Base-by-base conservation (phyloP, 140 eudicot genomes). In the Oenanthe javanica region DNA sequence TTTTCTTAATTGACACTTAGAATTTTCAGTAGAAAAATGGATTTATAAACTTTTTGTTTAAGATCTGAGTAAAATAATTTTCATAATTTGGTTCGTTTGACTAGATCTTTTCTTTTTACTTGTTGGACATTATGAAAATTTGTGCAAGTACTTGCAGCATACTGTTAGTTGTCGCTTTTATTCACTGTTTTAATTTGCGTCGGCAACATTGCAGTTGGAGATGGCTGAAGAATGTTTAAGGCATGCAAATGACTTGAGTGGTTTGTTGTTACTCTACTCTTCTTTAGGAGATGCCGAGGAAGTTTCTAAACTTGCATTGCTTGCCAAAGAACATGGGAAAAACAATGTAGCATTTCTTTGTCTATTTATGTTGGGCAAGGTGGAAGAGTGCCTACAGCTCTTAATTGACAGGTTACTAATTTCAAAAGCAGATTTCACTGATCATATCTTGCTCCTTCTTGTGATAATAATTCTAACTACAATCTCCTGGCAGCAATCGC, bases 291-390 rank as follows among this genome's bases (percentile, higher is more conserved):
- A 91, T 85, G 94, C 92, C 55, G 92, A 88, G 43, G 97, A 90
- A 67, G 87, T 91, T 69, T 79, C 82, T 48, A 85, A 86, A 59
- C 97, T 91, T 85, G 94, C 94, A 75, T 64, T 84, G 70, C 86
- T 84, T 73, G 94, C 94, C 77, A 89, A 86, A 83, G 92, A 89
- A 74, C 85, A 79, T 73, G 94, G 97, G 54, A 91, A 91, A 82
- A 91, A 91, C 87, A 91, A 91, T 80, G 97, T 91, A 57, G 89
- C 97, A 46, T 91, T 89, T 81, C 92, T 87, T 77, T 89, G 97
- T 87, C 81, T 91, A 14, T 91, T 88, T 77, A 88, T 86, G 91
- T 83, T 91, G 83, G 97, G 94, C 59, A 88, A 90, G 81, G 80
- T 91, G 83, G 97, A 91, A 80, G 97, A 91, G 76, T 91, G 97